Evolutionary conservation across 2,329 filamentous ascomycete genomes (phyloP).

Genomic region (Neofusicoccum kwambonambiense): DNA sequence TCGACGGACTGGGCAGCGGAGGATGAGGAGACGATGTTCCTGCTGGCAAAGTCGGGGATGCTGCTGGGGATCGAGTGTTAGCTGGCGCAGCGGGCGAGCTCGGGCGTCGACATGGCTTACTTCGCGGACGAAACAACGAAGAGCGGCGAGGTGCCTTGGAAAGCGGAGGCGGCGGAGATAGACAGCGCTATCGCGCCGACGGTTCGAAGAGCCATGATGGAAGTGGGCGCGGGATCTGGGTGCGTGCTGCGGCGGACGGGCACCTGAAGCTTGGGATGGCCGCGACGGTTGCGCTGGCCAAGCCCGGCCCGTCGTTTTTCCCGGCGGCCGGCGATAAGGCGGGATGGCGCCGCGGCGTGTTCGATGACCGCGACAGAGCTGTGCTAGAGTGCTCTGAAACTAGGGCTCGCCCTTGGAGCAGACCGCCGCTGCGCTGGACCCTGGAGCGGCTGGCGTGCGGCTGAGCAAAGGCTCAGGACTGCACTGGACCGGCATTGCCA

Average conservation of each 20-base stretch:
- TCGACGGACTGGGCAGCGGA: slow-evolving; percentile 45
- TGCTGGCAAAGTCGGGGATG: slow-evolving; percentile 27
- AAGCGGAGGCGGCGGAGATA: slow-evolving; percentile 61
- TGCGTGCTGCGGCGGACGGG: slow-evolving; percentile 17
- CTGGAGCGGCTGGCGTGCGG: not conserved
- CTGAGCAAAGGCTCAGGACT: not conserved
- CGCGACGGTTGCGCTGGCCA: slow-evolving; percentile 21
- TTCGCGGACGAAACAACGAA: slow-evolving; percentile 79
- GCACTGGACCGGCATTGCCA: not conserved
- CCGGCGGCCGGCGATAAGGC: slow-evolving; percentile 15
- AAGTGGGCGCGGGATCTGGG: slow-evolving; percentile 20
- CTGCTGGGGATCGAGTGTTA: slow-evolving; percentile 27
- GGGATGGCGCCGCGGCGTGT: not conserved
- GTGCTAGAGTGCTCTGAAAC: not conserved
- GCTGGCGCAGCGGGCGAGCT: slow-evolving; percentile 20
- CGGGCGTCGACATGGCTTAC: slow-evolving; percentile 45
- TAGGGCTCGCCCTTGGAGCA: not conserved
- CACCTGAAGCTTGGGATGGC: slow-evolving; percentile 15
- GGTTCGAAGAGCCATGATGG: slow-evolving; percentile 45
- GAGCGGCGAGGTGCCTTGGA: slow-evolving; percentile 85
- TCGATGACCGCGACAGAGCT: not conserved
- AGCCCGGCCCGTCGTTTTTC: slow-evolving; percentile 21
- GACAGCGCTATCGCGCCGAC: slow-evolving; percentile 50
- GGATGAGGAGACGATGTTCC: slow-evolving; percentile 42
- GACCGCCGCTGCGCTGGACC: not conserved